Conservation (phyloP, 116 monocot species). For the Iris pallida region DNA sequence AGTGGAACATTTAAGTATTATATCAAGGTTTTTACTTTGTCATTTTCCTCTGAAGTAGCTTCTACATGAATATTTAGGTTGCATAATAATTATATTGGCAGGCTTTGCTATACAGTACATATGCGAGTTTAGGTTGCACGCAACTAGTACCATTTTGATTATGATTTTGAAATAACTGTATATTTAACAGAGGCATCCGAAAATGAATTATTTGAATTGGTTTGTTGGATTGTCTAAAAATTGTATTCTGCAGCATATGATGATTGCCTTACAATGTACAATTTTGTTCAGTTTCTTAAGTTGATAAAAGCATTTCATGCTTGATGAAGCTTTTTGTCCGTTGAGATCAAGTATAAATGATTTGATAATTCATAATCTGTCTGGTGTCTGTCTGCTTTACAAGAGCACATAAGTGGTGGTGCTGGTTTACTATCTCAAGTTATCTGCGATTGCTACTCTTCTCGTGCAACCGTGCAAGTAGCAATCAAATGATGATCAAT, state of each 20-base stretch:
- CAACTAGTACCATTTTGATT: neutral
- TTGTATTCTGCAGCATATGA: neutral
- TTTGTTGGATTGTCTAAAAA: neutral
- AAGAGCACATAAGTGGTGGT: too few relatives aligned
- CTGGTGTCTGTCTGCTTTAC: too few relatives aligned
- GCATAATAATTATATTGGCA: neutral
- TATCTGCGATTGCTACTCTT: too few relatives aligned
- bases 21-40: constrained; percentile 57
- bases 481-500: too few relatives aligned
- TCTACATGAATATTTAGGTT: neutral
- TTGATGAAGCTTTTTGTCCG: neutral
- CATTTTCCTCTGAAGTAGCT: neutral
- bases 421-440: too few relatives aligned
- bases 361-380: too few relatives aligned
- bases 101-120: neutral
- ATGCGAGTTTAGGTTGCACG: neutral
- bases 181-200: neutral
- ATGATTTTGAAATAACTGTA: neutral
- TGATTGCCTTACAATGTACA: neutral
- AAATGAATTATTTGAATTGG: neutral
- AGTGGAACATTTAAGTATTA: constrained; percentile 96
- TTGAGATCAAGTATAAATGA: too few relatives aligned
- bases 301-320: neutral
- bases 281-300: neutral
- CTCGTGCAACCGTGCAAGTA: too few relatives aligned